These are phyloP conservation scores for Paramecium sexaurelia DNA, from an alignment of 73 alveolate genomes.

Conservation along the genomic window DNA sequence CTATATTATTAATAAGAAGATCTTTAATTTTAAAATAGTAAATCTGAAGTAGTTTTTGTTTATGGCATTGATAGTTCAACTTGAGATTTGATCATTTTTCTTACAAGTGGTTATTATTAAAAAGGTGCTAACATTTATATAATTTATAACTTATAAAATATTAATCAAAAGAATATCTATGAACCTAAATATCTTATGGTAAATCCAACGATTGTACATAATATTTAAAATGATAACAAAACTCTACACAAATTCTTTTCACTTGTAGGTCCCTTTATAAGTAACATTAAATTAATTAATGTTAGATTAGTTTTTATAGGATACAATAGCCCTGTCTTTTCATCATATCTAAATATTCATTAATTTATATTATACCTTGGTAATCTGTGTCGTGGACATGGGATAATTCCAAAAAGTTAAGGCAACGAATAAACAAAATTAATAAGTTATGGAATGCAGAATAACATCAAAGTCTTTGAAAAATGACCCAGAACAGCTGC, in stretches of 20 bases:
- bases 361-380: constrained; percentile 73
- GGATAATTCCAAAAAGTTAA: constrained; percentile 88
- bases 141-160: neutral
- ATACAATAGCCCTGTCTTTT: constrained; percentile 78
- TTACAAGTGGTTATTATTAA: too few relatives aligned
- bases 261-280: constrained; percentile 92
- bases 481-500: constrained; percentile 98
- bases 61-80: neutral
- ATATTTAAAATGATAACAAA: constrained; percentile 80
- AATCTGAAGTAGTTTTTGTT: neutral
- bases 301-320: constrained; percentile 91
- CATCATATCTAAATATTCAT: constrained; percentile 62
- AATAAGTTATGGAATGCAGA: constrained; percentile 96
- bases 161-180: constrained; percentile 60
- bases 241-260: constrained; percentile 88
- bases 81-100: neutral
- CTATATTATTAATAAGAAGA: constrained; percentile 24
- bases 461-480: constrained; percentile 93
- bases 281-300: constrained; percentile 83
- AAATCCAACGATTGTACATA: constrained; percentile 83
- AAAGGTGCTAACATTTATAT: constrained; percentile 16
- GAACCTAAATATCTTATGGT: constrained; percentile 77
- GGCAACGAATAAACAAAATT: constrained; percentile 94
- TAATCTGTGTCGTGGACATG: constrained; percentile 97
- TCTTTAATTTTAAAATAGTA: neutral